phyloP scores from a whole-genome alignment of 331 rosid species.

The Acacia concinna region DNA sequence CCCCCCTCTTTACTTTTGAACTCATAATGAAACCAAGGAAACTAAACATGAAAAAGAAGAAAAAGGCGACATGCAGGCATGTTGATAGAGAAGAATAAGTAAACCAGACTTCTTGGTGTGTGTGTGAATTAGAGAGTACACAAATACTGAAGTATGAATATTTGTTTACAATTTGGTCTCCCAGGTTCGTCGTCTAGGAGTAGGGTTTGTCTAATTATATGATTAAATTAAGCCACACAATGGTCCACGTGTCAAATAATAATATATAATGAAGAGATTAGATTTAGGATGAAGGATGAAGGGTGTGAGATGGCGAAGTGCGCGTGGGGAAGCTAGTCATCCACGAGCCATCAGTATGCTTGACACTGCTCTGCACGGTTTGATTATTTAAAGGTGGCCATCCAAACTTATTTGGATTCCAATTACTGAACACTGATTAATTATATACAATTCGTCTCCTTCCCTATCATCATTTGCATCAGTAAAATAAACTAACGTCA shows the following conservation, averaged over 20 bases:
- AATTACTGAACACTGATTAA: not conserved
- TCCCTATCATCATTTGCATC: not conserved
- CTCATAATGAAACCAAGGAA: not conserved
- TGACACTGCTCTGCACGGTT: constrained; percentile 22
- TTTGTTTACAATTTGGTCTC: not conserved
- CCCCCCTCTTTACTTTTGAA: not conserved
- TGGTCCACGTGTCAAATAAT: not conserved
- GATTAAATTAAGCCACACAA: not conserved
- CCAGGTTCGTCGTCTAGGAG: no score
- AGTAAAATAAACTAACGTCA: not conserved
- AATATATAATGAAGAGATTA: not conserved
- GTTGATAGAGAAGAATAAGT: not conserved
- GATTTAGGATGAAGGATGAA: not conserved
- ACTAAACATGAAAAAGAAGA: not conserved
- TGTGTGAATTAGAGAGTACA: not conserved
- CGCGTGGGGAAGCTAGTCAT: constrained; percentile 7
- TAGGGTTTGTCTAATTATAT: not conserved
- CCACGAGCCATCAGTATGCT: not conserved
- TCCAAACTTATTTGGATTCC: not conserved
- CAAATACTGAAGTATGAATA: not conserved
- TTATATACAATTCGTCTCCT: not conserved
- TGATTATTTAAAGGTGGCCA: constrained; percentile 13
- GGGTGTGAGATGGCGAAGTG: not conserved
- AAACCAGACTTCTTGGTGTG: not conserved
- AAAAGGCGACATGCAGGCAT: not conserved